These are phyloP conservation scores for Trametopsis cervina DNA, from an alignment of 768 basidiomycete genomes.

Conservation along the genomic window DNA sequence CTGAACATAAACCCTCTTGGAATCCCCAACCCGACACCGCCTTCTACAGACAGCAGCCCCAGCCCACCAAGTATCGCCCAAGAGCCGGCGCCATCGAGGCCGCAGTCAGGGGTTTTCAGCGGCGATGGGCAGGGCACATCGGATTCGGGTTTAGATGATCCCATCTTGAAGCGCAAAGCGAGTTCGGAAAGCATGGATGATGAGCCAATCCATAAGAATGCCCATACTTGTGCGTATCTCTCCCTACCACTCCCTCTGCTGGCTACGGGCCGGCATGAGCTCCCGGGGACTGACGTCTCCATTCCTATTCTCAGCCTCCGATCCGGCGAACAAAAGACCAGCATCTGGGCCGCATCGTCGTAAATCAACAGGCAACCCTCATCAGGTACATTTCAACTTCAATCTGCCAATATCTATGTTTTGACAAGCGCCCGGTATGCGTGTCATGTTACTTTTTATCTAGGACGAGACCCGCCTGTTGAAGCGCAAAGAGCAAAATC, in stretches of 20 bases:
- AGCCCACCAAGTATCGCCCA: slow-evolving; percentile 54
- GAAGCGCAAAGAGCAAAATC: slow-evolving; percentile 95
- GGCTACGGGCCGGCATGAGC: background rate
- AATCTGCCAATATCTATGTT: background rate
- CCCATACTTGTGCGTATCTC: slow-evolving; percentile 47
- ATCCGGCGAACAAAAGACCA: background rate
- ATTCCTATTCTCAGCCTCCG: background rate
- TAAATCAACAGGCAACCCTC: slow-evolving; percentile 32
- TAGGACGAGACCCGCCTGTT: slow-evolving; percentile 69
- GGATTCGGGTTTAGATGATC: slow-evolving; percentile 27
- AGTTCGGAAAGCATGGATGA: slow-evolving; percentile 55
- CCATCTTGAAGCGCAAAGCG: slow-evolving; percentile 72
- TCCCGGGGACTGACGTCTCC: background rate
- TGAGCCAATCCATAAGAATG: slow-evolving; percentile 60
- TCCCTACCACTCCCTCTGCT: background rate
- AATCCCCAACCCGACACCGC: slow-evolving; percentile 47
- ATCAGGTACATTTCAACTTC: slow-evolving; percentile 23
- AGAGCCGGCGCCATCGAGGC: slow-evolving; percentile 23
- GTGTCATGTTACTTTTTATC: background rate
- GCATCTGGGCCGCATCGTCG: slow-evolving; percentile 22
- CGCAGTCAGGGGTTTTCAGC: slow-evolving; percentile 25
- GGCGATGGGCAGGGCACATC: slow-evolving; percentile 12
- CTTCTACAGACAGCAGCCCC: slow-evolving; percentile 67
- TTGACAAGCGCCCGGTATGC: background rate
- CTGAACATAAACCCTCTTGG: slow-evolving; percentile 48